Evolutionary conservation across 2,329 filamentous ascomycete genomes (phyloP).

Genomic region (Thyridium curvatum): DNA sequence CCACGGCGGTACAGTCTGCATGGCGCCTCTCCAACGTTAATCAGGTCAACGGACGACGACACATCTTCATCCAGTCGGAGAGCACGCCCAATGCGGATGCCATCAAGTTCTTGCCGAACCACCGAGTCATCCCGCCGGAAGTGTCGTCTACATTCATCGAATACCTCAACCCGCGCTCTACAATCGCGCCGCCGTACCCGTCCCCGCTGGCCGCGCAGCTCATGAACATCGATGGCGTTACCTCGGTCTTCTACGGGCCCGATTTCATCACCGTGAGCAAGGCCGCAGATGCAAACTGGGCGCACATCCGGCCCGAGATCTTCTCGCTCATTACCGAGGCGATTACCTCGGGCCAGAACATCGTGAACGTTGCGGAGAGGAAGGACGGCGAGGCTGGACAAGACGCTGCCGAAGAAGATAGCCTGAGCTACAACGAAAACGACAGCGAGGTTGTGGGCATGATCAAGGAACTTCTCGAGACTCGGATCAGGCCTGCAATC

Average conservation of each 20-base stretch:
- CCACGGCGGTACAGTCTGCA: too few relatives aligned
- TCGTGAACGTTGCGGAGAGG: slow-evolving; percentile 66
- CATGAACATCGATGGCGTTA: slow-evolving; percentile 92
- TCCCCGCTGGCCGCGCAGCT: slow-evolving; percentile 87
- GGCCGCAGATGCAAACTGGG: slow-evolving; percentile 81
- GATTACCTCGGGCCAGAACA: slow-evolving; percentile 73
- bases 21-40: too few relatives aligned
- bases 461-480: slow-evolving; percentile 98
- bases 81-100: slow-evolving; percentile 91
- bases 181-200: slow-evolving; percentile 80
- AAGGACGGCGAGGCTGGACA: slow-evolving; percentile 46
- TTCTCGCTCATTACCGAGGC: slow-evolving; percentile 93
- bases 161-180: slow-evolving; percentile 83
- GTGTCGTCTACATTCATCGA: slow-evolving; percentile 78
- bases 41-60: slow-evolving; percentile 43
- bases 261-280: slow-evolving; percentile 99
- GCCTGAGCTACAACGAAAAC: slow-evolving; percentile 77
- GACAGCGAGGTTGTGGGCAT: slow-evolving; percentile 93
- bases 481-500: slow-evolving; percentile 87
- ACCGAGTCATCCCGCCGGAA: slow-evolving; percentile 70
- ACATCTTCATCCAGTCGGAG: slow-evolving; percentile 97
- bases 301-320: slow-evolving; percentile 89
- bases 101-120: slow-evolving; percentile 92
- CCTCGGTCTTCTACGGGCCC: slow-evolving; percentile 84
- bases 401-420: slow-evolving; percentile 54